phyloP scores from a whole-genome alignment of 2,329 filamentous ascomycete genomes.

The Sclerotinia borealis region DNA sequence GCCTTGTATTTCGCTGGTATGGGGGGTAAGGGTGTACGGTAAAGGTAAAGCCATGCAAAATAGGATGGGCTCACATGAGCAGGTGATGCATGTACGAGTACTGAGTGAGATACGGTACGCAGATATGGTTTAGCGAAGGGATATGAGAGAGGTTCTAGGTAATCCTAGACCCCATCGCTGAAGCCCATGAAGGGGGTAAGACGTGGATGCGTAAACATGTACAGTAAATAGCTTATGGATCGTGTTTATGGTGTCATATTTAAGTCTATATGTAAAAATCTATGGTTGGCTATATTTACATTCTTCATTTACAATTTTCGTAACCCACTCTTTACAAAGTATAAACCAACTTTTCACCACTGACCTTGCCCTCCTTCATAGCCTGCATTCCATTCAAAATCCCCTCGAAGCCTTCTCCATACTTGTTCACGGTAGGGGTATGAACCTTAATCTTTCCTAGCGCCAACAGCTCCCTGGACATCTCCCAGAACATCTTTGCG shows the following conservation, averaged over 20 bases:
- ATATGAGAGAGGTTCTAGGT: background rate
- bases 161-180: background rate
- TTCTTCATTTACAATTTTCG: background rate
- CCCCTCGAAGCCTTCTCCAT: conserved; percentile 30
- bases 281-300: background rate
- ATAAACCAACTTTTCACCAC: conserved; percentile 42
- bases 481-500: conserved; percentile 35
- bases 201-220: too few species aligned
- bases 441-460: conserved; percentile 36
- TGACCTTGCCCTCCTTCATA: conserved; percentile 32
- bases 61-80: background rate
- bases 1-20: too few species aligned
- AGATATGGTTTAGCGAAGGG: too few species aligned
- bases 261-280: background rate
- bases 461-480: conserved; percentile 33
- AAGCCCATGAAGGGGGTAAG: background rate
- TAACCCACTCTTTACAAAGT: conserved; percentile 29
- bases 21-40: too few species aligned
- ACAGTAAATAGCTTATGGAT: too few species aligned
- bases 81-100: too few species aligned
- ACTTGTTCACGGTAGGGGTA: conserved; percentile 25
- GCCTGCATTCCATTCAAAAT: conserved; percentile 26
- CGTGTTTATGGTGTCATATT: background rate
- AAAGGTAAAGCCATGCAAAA: too few species aligned
- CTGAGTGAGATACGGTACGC: too few species aligned